phyloP scores from a whole-genome alignment of 148 eudicot genomes.

The Rhododendron williamsianum region DNA sequence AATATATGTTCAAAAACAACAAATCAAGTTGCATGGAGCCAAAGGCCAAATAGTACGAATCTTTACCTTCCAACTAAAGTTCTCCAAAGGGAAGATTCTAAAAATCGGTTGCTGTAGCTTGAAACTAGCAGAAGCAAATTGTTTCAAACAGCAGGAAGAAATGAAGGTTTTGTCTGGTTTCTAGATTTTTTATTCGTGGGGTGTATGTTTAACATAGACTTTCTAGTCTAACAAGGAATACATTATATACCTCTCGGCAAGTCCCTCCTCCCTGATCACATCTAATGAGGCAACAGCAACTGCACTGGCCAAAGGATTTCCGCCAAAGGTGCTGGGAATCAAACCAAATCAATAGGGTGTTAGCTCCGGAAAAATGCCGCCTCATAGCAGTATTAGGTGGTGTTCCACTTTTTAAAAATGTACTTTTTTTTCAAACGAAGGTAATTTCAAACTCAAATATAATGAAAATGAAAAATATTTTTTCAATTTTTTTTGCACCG shows the following conservation, averaged over 20 bases:
- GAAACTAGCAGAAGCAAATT: neutral
- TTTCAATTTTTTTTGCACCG: too few relatives aligned
- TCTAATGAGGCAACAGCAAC: slow-evolving; percentile 89
- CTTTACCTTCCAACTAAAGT: neutral
- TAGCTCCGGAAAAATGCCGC: slow-evolving; percentile 11
- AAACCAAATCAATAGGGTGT: slow-evolving; percentile 8
- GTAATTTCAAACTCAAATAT: too few relatives aligned
- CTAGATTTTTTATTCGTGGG: neutral
- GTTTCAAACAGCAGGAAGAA: neutral
- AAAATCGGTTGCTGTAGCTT: neutral
- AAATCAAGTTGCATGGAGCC: neutral
- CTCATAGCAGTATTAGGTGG: neutral
- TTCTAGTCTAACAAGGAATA: neutral
- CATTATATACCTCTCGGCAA: slow-evolving; percentile 66
- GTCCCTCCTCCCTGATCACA: slow-evolving; percentile 76
- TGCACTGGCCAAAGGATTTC: slow-evolving; percentile 95
- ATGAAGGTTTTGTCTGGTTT: neutral
- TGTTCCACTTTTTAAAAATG: too few relatives aligned
- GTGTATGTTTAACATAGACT: neutral
- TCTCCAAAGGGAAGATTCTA: neutral
- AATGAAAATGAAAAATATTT: too few relatives aligned
- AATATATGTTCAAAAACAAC: neutral
- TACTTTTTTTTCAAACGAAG: too few relatives aligned
- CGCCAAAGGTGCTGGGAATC: slow-evolving; percentile 86
- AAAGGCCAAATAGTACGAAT: neutral